phyloP scores from a whole-genome alignment of 352 stramenopile species.

The Globisporangium middletonii region DNA sequence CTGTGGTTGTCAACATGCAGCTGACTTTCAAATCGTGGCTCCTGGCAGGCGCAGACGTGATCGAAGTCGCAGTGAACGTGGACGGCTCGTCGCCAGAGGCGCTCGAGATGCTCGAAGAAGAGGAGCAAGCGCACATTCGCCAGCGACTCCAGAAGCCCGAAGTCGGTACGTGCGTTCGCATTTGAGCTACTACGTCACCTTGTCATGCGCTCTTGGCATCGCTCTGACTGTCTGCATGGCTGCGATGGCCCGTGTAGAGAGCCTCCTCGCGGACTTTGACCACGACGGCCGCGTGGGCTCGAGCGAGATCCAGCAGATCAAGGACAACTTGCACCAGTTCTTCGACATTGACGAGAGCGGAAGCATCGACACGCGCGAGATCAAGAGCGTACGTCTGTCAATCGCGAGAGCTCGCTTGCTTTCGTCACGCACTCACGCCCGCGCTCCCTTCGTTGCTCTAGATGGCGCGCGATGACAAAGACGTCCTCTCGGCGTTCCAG shows the following conservation, averaged over 20 bases:
- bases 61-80: constrained; percentile 6
- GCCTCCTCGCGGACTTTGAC: constrained; percentile 74
- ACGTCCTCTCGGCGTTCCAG: constrained; percentile 61
- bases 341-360: constrained; percentile 78
- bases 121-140: constrained; percentile 6
- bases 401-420: neutral
- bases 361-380: constrained; percentile 64
- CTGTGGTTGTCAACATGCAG: too few relatives aligned
- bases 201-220: neutral
- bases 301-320: constrained; percentile 74
- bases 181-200: neutral
- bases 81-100: constrained; percentile 9
- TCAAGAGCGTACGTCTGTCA: constrained; percentile 35
- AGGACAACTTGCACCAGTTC: constrained; percentile 75
- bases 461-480: constrained; percentile 51
- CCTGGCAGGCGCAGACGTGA: neutral
- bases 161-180: constrained; percentile 2
- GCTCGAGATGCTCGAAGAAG: constrained; percentile 18
- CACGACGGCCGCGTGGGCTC: constrained; percentile 67
- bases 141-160: constrained; percentile 10
- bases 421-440: neutral
- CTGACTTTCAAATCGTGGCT: too few relatives aligned
- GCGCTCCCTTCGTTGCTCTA: constrained; percentile 5
- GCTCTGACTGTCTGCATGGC: neutral
- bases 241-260: constrained; percentile 27